A percentile compares a stretch with the other conserved stretches of the same genome.
Evolutionary conservation across 2,329 filamentous ascomycete species (phyloP).

Genomic region (Diaporthe citri): DNA sequence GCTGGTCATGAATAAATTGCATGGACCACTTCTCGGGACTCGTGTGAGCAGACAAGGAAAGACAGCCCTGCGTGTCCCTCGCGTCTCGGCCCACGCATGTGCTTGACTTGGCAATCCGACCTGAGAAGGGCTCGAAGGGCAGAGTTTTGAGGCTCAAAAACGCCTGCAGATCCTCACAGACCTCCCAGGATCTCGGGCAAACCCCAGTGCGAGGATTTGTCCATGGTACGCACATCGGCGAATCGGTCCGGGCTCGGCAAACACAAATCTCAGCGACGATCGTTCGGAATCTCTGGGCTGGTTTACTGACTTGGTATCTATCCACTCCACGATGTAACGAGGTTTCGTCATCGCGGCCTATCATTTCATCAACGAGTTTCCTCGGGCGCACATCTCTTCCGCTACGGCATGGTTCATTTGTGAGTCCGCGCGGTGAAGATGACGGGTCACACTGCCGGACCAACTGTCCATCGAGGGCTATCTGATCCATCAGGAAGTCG

Average conservation of each 20-base stretch:
- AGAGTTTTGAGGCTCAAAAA: conserved; percentile 24
- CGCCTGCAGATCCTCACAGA: background rate
- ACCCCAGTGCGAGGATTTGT: conserved; percentile 5
- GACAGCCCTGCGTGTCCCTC: background rate
- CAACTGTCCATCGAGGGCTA: background rate
- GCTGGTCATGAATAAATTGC: conserved; percentile 12
- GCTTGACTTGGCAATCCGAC: background rate
- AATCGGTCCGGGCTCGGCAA: conserved; percentile 14
- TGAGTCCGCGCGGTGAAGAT: background rate
- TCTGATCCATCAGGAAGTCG: conserved; percentile 11
- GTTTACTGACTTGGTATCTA: background rate
- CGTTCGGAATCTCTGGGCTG: background rate
- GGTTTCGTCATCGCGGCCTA: conserved; percentile 6
- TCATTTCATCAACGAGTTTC: conserved; percentile 7
- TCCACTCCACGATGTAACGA: background rate
- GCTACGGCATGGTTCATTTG: background rate
- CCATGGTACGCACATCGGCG: background rate
- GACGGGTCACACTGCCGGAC: background rate
- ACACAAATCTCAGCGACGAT: background rate
- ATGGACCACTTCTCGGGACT: background rate
- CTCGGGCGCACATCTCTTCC: conserved; percentile 11
- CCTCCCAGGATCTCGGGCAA: conserved; percentile 12
- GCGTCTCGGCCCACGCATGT: conserved; percentile 4
- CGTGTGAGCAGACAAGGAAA: background rate
- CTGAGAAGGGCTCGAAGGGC: no score